Conservation (phyloP, 2,329 filamentous ascomycete species). For the Talaromyces albobiverticillius region DNA sequence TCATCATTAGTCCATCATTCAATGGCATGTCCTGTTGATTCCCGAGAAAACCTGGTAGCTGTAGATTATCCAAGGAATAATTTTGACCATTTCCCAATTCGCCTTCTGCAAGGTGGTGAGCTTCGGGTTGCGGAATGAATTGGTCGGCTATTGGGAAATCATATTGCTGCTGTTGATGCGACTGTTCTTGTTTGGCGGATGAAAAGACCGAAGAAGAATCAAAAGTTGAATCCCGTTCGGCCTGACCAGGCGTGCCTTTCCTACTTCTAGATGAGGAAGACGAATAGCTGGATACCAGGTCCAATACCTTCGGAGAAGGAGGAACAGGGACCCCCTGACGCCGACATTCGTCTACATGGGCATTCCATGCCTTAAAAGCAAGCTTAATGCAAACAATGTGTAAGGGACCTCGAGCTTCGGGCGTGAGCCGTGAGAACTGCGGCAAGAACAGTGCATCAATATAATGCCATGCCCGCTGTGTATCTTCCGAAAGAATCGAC, state of each 20-base stretch:
- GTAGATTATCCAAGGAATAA: background rate
- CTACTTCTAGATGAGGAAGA: background rate
- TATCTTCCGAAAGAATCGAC: conserved; percentile 2
- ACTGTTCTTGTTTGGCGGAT: background rate
- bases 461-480: conserved; percentile 5
- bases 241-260: background rate
- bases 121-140: background rate
- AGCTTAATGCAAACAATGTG: conserved; percentile 7
- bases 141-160: background rate
- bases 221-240: background rate
- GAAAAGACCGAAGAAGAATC: background rate
- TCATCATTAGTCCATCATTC: conserved; percentile 1
- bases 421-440: background rate
- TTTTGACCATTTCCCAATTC: background rate
- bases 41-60: background rate
- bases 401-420: conserved; percentile 8
- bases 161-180: background rate
- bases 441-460: conserved; percentile 3
- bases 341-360: conserved; percentile 1
- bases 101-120: background rate
- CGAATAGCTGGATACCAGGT: background rate
- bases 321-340: background rate
- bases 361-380: conserved; percentile 9
- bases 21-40: background rate
- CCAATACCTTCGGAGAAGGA: conserved; percentile 2